Evolutionary conservation across 2,329 filamentous ascomycete species (phyloP).

Genomic region (Colletotrichum sp.): DNA sequence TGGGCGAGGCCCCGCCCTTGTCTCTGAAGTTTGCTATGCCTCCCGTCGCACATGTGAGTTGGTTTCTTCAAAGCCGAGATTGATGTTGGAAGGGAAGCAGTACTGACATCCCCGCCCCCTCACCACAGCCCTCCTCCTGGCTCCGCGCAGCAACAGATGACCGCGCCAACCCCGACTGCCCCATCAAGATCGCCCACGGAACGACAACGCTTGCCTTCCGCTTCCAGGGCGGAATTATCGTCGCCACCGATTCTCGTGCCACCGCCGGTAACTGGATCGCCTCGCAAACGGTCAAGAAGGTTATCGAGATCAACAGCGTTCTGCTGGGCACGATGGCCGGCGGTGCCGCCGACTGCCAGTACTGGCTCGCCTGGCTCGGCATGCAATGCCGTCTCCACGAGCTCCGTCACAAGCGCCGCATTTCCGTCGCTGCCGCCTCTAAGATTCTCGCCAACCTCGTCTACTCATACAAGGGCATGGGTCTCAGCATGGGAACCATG

Average conservation of each 20-base stretch:
- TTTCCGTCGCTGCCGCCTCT: slow-evolving; percentile 94
- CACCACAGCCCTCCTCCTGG: slow-evolving; percentile 82
- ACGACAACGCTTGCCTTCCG: slow-evolving; percentile 98
- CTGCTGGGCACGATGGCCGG: slow-evolving; percentile 98
- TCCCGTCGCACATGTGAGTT: slow-evolving; percentile 83
- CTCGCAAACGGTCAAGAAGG: slow-evolving; percentile 99
- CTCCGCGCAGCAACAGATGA: slow-evolving; percentile 97
- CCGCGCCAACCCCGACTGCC: slow-evolving; percentile 93
- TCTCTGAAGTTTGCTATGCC: slow-evolving; percentile 96
- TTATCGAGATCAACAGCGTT: slow-evolving; percentile 96
- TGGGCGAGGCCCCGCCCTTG: slow-evolving; percentile 66
- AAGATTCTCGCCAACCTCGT: slow-evolving; percentile 99
- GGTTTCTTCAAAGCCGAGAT: background rate
- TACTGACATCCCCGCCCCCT: slow-evolving; percentile 9
- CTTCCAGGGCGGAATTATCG: slow-evolving; percentile 98
- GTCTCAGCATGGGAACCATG: slow-evolving; percentile 99
- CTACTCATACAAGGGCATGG: slow-evolving; percentile 99
- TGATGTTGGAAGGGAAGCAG: background rate
- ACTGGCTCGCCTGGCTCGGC: slow-evolving; percentile 98
- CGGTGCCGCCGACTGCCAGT: slow-evolving; percentile 98
- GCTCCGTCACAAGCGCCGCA: slow-evolving; percentile 98
- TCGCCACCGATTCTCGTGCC: slow-evolving; percentile 95
- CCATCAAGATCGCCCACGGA: slow-evolving; percentile 99
- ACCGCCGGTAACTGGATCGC: slow-evolving; percentile 99
- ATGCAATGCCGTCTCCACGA: slow-evolving; percentile 99